Evolutionary conservation across 2,329 filamentous ascomycete genomes (phyloP), one percentile per base, ranked within the genome.

Genomic region (Beauveria caledonica): DNA sequence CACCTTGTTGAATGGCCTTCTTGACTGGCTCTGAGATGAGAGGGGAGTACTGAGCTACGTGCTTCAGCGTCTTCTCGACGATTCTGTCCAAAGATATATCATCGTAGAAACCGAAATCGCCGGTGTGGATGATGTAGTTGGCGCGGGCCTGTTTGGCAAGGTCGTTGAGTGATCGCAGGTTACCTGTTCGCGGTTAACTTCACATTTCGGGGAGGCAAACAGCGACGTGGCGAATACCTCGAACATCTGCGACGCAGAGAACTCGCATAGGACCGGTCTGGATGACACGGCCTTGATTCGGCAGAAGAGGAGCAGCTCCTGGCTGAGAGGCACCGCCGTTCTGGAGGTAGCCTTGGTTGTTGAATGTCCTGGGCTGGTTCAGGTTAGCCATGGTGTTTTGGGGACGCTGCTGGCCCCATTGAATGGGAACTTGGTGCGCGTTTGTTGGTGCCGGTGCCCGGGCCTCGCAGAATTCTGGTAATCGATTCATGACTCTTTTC

Each of bases 71-170:
- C 80, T 99, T 99, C 76, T 99, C 94, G 45, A 94, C 94, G 78
- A 99, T 97, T 70, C 94, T 88, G 70, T 97, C 93, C 66, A 99
- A 80, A 40, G 94, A 99, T 59, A 88, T 90, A 69, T 96, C 89
- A 75, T 99, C 94, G 78, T 99, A 99, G 78, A 99, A 99, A 64
- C 94, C 94, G 73, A 99, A 99, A 75, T 99, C 94, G 74, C 94
- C 94, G 21, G 94, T 99, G 77, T 99, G 94, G 70, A 99, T 92
- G 75, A 99, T 96, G 78, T 97, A 92, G 77, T 97, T 92, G 69
- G 94, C 94, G 72, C 89, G 89, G 64, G 94, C 93, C 72, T 94
- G 89, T 76, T 90, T 95, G 65, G 94, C 94, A 63, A 99, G 87
- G 63, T 97, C 92, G 78, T 99, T 99, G 70, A 99, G 81, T 66